These are phyloP conservation scores for Phytopythium helicoides DNA, from an alignment of 352 stramenopile species.

Conservation along the genomic window DNA sequence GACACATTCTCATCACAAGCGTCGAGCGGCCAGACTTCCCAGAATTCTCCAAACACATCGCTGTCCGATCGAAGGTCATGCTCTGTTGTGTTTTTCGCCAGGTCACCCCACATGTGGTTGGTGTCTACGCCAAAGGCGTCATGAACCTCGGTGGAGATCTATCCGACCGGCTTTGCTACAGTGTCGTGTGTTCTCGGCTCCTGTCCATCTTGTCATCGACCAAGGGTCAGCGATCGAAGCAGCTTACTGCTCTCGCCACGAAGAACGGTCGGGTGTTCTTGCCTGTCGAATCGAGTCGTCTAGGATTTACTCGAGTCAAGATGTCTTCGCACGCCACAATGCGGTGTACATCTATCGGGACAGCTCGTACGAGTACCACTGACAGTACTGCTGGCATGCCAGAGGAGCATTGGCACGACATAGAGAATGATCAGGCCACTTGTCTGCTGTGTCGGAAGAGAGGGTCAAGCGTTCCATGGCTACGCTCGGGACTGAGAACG, in stretches of 20 bases:
- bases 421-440: not conserved
- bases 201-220: conserved; percentile 28
- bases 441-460: not conserved
- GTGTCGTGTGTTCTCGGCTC: conserved; percentile 37
- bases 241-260: conserved; percentile 26
- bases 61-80: conserved; percentile 42
- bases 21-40: conserved; percentile 41
- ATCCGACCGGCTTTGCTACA: conserved; percentile 38
- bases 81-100: conserved; percentile 62
- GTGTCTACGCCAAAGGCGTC: conserved; percentile 53
- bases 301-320: too few relatives aligned
- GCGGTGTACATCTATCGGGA: too few relatives aligned
- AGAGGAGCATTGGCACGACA: not conserved
- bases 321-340: too few relatives aligned
- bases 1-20: conserved; percentile 48
- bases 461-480: not conserved
- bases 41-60: conserved; percentile 24
- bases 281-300: not conserved
- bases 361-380: too few relatives aligned
- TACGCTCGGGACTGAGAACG: conserved; percentile 15
- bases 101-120: conserved; percentile 26
- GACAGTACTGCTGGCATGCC: too few relatives aligned
- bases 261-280: not conserved
- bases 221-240: conserved; percentile 40
- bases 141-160: conserved; percentile 47